Evolutionary conservation across 2,329 filamentous ascomycete genomes (phyloP), one percentile per base, ranked within the genome.

Genomic region (Phialophora macrospora): DNA sequence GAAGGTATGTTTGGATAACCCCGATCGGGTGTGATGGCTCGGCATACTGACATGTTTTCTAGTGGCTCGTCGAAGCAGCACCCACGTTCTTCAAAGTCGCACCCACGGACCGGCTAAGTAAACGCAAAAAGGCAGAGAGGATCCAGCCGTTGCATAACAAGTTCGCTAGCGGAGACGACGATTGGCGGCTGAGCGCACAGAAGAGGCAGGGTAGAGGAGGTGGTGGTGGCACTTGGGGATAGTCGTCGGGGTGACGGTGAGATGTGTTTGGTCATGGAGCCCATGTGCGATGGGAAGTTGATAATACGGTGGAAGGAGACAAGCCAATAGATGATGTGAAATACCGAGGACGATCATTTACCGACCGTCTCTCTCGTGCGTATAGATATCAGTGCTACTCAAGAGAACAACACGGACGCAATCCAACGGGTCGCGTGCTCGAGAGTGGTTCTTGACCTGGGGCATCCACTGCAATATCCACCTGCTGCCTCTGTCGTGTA

Each of bases 51-150:
- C 48, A 17, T 62, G 52, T 55, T n/a, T 54, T 55, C 63, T 57
- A 79, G 77, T 89, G 87, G 87, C 85, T 99, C 24, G 93, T 98
- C 0, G 93, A 97, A 74, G 94, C 93, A 12, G 95, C 96, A n/a
- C 95, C 96, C 9, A 97, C 93, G 0, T 99, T 98, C 82, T 99
- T 98, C 87, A 97, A 96, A 84, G 92, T 98, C 4, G 94, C 95
- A 20, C 88, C 91, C 0, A 94, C 90, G 41, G 92, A 97, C 75
- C 84, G 87, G 63, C 79, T 99, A 74, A 94, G 90, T 70, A 97
- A 97, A 84, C 83, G 95, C 74, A 95, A 96, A 86, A 90, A 92
- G 83, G 92, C 92, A 0, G 95, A 99, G 83, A 85, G 94, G 63
- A 98, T 99, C 62, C 92, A 97, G 82, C 95, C 95, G 51, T 79